Base-by-base conservation (phyloP, 2,329 filamentous ascomycete genomes). In the Fusarium subtropicale region DNA sequence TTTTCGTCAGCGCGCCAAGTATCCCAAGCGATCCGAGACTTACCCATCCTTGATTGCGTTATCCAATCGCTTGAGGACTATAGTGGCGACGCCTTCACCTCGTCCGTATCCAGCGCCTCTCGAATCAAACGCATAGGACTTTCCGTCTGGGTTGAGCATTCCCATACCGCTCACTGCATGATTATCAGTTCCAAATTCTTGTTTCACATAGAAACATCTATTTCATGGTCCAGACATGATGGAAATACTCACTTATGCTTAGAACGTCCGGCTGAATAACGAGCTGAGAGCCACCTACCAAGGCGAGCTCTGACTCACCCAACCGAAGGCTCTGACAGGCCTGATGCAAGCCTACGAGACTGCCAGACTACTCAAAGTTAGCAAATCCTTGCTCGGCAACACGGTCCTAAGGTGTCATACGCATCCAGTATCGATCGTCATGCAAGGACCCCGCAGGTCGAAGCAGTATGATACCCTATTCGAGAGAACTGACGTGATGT, bases 361-460 rank as follows among this genome's bases (percentile, higher is more conserved):
- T 59, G 0, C 51, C 56, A 22, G 56, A 59, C 51, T 56, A 28
- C 1, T 0, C 2, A 20, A 2, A 26, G 6, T 59, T n/a, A 59
- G 51, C 12, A 28, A 18, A 12, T 3, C 3, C 7, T 18, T 5
- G 2, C n/a, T 3, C 8, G 0, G 6, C 1, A 31, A 3, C 4
- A 4, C 20, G 12, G 16, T 13, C 22, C 16, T 1, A n/a, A 13
- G 8, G 2, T 26, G 10, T 15, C 26, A 26, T 59, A 59, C 56
- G 20, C 56, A 59, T 18, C 56, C 56, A 36, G 56, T 59, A 22
- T 59, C 56, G 3, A 59, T 59, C 1, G 51, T 59, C 56, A 59
- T 59, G 3, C 39, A 59, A 3, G 51, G 56, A 16, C 50, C 56
- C 22, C 56, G 51, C 26, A 59, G 24, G 26, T 56, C 51, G 12